These are phyloP conservation scores for Corchorus capsularis DNA, from an alignment of 345 rosid genomes.

Conservation along the genomic window DNA sequence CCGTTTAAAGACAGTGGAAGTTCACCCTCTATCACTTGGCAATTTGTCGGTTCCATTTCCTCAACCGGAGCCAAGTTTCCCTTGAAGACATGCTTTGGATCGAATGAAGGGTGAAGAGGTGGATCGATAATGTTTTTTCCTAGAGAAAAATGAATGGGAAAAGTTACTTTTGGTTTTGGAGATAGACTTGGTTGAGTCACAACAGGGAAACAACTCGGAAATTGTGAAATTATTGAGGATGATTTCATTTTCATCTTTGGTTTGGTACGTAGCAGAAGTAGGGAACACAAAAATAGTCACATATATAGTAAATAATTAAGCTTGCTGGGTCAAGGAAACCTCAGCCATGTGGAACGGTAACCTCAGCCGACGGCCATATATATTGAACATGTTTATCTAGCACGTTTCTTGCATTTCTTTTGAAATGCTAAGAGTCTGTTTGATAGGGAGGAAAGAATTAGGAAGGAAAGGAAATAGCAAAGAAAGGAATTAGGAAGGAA, in stretches of 20 bases:
- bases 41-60: slow-evolving; percentile 11
- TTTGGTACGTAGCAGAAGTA: neutral
- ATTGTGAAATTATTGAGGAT: neutral
- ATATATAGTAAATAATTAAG: too few species aligned
- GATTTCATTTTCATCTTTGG: neutral
- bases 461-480: too few species aligned
- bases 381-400: too few species aligned
- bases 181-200: neutral
- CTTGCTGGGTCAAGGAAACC: too few species aligned
- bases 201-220: neutral
- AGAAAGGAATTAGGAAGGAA: too few species aligned
- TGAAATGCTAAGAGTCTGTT: too few species aligned
- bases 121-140: slow-evolving; percentile 13
- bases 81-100: slow-evolving; percentile 20
- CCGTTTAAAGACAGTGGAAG: slow-evolving; percentile 22
- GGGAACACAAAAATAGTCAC: too few species aligned
- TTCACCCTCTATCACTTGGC: slow-evolving; percentile 24
- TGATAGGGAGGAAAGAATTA: too few species aligned
- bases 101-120: slow-evolving; percentile 23
- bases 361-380: too few species aligned
- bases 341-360: too few species aligned
- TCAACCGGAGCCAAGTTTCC: slow-evolving; percentile 31
- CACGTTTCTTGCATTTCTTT: too few species aligned
- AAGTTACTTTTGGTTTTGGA: neutral
- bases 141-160: neutral